These are phyloP conservation scores for Hemisphaericaspora lyxosophila DNA, from an alignment of 1,139 yeast species.

Conservation along the genomic window DNA sequence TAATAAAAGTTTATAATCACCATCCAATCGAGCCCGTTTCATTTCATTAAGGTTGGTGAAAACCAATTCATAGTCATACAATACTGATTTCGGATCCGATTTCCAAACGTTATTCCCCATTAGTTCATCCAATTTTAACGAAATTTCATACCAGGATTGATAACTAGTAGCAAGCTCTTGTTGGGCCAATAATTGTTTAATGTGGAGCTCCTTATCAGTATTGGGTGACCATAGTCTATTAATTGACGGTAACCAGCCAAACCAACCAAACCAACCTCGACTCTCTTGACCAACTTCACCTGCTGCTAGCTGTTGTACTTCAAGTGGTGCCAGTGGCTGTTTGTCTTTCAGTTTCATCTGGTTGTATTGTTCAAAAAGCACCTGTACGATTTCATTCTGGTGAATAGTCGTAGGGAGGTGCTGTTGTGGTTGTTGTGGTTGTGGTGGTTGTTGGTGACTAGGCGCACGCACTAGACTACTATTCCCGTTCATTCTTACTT, in stretches of 20 bases:
- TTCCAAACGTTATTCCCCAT: constrained; percentile 75
- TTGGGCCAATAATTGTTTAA: constrained; percentile 39
- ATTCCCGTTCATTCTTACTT: too few relatives aligned
- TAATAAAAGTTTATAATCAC: constrained; percentile 61
- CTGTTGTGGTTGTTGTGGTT: neutral
- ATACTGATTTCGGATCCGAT: constrained; percentile 51
- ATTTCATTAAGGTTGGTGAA: constrained; percentile 55
- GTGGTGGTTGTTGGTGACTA: too few relatives aligned
- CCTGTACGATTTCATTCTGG: neutral
- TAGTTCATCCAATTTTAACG: constrained; percentile 62
- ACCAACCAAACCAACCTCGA: too few relatives aligned
- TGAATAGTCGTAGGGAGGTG: too few relatives aligned
- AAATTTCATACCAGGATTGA: constrained; percentile 66
- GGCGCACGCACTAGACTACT: too few relatives aligned
- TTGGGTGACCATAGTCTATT: too few relatives aligned
- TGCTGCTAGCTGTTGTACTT: neutral
- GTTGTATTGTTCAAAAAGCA: neutral
- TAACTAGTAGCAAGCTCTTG: constrained; percentile 66
- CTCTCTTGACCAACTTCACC: neutral
- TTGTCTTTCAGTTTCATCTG: neutral
- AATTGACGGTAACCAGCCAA: too few relatives aligned
- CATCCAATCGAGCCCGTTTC: constrained; percentile 53
- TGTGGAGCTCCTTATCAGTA: constrained; percentile 21
- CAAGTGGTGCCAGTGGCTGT: neutral
- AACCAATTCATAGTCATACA: constrained; percentile 73